phyloP scores from a whole-genome alignment of 306 rosid species.

The Mimosa bimucronata region DNA sequence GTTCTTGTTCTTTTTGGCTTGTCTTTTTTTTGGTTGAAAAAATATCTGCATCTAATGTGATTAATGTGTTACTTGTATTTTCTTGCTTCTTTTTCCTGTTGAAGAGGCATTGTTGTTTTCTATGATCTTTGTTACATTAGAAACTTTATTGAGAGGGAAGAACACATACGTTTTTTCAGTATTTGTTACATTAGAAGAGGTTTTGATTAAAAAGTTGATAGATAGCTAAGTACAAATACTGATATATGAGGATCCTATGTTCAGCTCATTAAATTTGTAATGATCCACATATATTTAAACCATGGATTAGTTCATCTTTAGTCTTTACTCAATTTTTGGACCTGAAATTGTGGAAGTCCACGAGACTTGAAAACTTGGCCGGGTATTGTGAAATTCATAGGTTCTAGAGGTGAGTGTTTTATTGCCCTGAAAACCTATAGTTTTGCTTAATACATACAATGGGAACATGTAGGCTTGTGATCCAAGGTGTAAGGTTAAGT shows the following conservation, averaged over 20 bases:
- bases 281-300: not conserved
- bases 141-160: no score
- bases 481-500: not conserved
- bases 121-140: no score
- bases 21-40: not conserved
- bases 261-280: not conserved
- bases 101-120: not conserved
- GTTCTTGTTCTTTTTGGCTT: no score
- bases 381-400: not conserved
- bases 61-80: no score
- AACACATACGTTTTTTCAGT: no score
- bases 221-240: not conserved
- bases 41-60: not conserved
- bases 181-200: no score
- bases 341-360: not conserved
- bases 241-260: not conserved
- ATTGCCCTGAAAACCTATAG: not conserved
- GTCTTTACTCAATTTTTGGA: not conserved
- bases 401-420: not conserved
- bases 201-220: no score
- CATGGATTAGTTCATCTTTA: not conserved
- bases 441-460: not conserved
- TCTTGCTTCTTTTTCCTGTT: not conserved
- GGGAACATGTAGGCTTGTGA: not conserved
- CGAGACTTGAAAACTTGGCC: not conserved